phyloP scores from a whole-genome alignment of 2,329 filamentous ascomycete species.

The Nemania abortiva region DNA sequence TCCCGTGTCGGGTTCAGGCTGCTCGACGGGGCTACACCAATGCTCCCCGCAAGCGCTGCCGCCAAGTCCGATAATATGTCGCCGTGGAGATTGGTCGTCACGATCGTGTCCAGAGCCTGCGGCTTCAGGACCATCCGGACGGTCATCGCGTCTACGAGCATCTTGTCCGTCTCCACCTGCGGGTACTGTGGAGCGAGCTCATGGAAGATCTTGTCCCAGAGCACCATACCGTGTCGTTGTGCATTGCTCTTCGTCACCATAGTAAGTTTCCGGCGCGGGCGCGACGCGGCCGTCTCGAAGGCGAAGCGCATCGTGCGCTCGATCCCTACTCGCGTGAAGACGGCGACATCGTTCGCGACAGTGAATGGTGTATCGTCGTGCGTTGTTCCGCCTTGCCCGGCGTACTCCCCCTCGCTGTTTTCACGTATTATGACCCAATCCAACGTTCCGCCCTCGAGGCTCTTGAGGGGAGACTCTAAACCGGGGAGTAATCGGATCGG shows the following conservation, averaged over 20 bases:
- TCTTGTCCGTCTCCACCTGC: constrained; percentile 9
- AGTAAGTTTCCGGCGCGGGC: constrained; percentile 2
- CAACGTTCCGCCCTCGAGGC: neutral
- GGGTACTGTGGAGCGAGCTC: constrained; percentile 11
- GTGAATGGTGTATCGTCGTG: neutral
- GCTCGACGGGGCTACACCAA: neutral
- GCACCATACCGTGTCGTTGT: constrained; percentile 6
- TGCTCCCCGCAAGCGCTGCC: neutral
- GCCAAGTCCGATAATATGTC: neutral
- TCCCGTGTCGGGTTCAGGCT: neutral
- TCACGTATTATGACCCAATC: constrained; percentile 9
- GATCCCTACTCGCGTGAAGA: neutral
- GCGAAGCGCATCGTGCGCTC: constrained; percentile 8
- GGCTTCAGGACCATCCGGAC: neutral
- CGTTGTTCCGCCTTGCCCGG: neutral
- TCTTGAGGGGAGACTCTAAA: neutral
- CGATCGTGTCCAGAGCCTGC: neutral
- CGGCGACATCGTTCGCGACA: neutral
- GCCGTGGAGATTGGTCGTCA: neutral
- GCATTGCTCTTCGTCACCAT: constrained; percentile 9
- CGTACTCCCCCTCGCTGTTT: constrained; percentile 13
- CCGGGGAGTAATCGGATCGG: constrained; percentile 7
- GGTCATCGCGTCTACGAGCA: constrained; percentile 4
- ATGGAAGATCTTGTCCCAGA: neutral
- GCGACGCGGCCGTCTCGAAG: constrained; percentile 5